Evolutionary conservation across 2,329 filamentous ascomycete species (phyloP).

Genomic region (Chaetomium globosum): DNA sequence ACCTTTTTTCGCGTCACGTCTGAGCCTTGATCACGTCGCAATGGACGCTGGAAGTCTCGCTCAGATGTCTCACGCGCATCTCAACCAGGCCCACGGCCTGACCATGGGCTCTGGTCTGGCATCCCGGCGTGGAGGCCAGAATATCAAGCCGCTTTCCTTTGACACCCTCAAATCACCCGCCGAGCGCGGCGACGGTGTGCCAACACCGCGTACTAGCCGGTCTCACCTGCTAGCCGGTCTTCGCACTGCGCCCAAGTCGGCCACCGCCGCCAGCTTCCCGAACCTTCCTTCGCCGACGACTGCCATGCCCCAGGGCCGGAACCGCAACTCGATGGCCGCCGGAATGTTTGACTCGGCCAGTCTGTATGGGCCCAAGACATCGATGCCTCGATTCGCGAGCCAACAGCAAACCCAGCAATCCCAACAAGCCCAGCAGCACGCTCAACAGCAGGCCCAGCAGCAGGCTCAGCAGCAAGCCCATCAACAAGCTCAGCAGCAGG

Average conservation of each 20-base stretch:
- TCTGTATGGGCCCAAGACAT: slow-evolving; percentile 59
- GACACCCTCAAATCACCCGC: slow-evolving; percentile 70
- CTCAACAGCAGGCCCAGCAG: slow-evolving; percentile 38
- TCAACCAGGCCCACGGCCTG: slow-evolving; percentile 70
- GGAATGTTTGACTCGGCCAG: slow-evolving; percentile 52
- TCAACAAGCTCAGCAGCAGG: slow-evolving; percentile 37
- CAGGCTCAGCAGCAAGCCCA: slow-evolving; percentile 39
- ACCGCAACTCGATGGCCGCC: slow-evolving; percentile 45
- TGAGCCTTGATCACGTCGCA: slow-evolving; percentile 43
- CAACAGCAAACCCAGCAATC: slow-evolving; percentile 40
- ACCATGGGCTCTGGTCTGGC: slow-evolving; percentile 80
- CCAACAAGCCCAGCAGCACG: slow-evolving; percentile 37
- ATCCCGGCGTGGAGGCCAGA: slow-evolving; percentile 78
- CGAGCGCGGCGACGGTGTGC: slow-evolving; percentile 67
- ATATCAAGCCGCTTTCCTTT: slow-evolving; percentile 87
- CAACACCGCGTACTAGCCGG: slow-evolving; percentile 89
- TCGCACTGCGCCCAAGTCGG: slow-evolving; percentile 88
- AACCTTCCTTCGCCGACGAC: slow-evolving; percentile 60
- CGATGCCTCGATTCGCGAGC: slow-evolving; percentile 53
- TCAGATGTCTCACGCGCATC: slow-evolving; percentile 95
- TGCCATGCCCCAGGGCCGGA: slow-evolving; percentile 47
- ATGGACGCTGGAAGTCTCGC: slow-evolving; percentile 98
- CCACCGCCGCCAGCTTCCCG: slow-evolving; percentile 69
- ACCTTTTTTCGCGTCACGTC: background rate
- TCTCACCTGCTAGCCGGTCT: slow-evolving; percentile 92